Percentiles rank a stretch among this genome's conserved stretches.
Evolutionary conservation across 192 early-diverging fungal genomes (phyloP).

Genomic region (Coemansia sp.): DNA sequence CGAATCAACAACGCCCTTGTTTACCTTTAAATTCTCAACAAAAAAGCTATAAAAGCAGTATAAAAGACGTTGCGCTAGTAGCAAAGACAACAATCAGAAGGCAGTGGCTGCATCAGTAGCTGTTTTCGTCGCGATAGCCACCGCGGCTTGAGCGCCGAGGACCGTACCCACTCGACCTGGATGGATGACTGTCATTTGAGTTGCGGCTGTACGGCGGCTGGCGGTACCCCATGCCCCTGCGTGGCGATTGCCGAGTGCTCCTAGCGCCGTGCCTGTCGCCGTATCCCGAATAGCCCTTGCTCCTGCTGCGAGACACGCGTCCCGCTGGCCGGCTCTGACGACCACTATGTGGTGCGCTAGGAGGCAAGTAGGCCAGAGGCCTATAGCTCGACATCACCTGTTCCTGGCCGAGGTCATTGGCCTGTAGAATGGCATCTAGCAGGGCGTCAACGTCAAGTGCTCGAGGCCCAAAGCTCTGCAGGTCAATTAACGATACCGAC

Average conservation of each 20-base stretch:
- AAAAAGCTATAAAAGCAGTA: not conserved
- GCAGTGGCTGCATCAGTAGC: not conserved
- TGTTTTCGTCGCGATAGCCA: not conserved
- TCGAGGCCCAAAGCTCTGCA: slow-evolving; percentile 10
- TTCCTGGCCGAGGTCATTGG: not conserved
- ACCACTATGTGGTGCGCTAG: not conserved
- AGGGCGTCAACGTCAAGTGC: slow-evolving; percentile 33
- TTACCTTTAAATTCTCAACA: slow-evolving; percentile 1
- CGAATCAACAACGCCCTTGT: slow-evolving; percentile 9
- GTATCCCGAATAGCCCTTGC: slow-evolving; percentile 21
- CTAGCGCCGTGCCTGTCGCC: slow-evolving; percentile 13
- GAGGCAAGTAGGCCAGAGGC: slow-evolving; percentile 44
- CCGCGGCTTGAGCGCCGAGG: not conserved
- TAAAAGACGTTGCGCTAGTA: not conserved
- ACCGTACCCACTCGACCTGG: not conserved
- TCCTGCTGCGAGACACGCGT: slow-evolving; percentile 25
- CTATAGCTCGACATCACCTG: slow-evolving; percentile 29
- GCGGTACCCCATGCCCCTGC: slow-evolving; percentile 17
- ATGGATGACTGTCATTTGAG: not conserved
- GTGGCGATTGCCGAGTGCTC: slow-evolving; percentile 12
- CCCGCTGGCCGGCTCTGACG: not conserved
- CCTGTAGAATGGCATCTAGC: slow-evolving; percentile 25
- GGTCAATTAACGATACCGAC: slow-evolving; percentile 27
- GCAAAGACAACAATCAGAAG: not conserved
- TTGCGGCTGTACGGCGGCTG: slow-evolving; percentile 45